These are phyloP conservation scores for Lobulomyces angularis DNA, from an alignment of 192 early-diverging fungal species.

Conservation along the genomic window DNA sequence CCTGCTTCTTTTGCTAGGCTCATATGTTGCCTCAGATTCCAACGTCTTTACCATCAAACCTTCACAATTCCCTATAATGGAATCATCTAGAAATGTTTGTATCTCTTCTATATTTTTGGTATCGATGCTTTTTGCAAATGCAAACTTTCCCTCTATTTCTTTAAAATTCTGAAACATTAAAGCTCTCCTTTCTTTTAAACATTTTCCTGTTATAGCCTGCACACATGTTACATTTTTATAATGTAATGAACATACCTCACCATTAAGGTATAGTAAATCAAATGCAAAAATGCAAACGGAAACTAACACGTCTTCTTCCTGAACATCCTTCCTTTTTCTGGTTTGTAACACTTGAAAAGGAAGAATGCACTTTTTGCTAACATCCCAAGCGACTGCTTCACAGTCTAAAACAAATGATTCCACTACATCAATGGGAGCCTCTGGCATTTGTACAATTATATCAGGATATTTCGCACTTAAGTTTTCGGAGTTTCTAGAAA, in stretches of 20 bases:
- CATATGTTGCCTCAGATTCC: constrained; percentile 78
- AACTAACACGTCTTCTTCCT: constrained; percentile 82
- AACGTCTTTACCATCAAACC: constrained; percentile 96
- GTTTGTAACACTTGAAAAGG: constrained; percentile 96
- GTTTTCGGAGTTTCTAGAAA: constrained; percentile 94
- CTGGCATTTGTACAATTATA: constrained; percentile 62
- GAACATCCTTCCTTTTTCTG: constrained; percentile 88
- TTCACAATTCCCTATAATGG: constrained; percentile 74
- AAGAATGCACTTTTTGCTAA: constrained; percentile 66
- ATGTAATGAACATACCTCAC: constrained; percentile 42
- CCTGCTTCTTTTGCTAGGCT: constrained; percentile 87
- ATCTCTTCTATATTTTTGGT: constrained; percentile 83
- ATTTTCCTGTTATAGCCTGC: constrained; percentile 62
- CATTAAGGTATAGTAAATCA: constrained; percentile 90
- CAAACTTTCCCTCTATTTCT: constrained; percentile 74
- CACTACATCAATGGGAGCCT: constrained; percentile 49
- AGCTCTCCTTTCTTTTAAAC: constrained; percentile 65
- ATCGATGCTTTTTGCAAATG: constrained; percentile 75
- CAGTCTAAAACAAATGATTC: constrained; percentile 92
- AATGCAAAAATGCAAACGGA: constrained; percentile 95
- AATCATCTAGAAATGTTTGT: constrained; percentile 76
- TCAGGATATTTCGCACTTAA: constrained; percentile 88
- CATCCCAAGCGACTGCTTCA: constrained; percentile 99
- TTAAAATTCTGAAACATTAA: constrained; percentile 56
- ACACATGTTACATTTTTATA: neutral